phyloP scores from a whole-genome alignment of 2,329 filamentous ascomycete species.

The Venturia pyrina region DNA sequence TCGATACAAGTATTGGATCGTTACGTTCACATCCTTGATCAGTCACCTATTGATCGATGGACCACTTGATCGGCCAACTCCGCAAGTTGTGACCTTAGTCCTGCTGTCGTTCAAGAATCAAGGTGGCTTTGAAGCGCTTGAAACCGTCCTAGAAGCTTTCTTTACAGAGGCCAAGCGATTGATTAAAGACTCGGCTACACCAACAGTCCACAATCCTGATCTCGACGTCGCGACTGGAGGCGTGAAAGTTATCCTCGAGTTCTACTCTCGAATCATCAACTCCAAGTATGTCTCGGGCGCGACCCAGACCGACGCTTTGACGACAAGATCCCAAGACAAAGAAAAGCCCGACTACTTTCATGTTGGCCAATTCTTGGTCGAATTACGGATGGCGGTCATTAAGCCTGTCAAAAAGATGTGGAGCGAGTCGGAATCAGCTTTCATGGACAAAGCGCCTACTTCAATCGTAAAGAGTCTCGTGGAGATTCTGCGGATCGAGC shows the following conservation, averaged over 20 bases:
- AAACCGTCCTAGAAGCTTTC: slow-evolving; percentile 52
- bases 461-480: slow-evolving; percentile 70
- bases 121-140: slow-evolving; percentile 62
- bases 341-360: slow-evolving; percentile 52
- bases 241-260: slow-evolving; percentile 73
- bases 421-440: slow-evolving; percentile 52
- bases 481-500: slow-evolving; percentile 70
- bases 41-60: slow-evolving; percentile 69
- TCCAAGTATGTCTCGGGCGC: slow-evolving; percentile 76
- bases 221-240: slow-evolving; percentile 39
- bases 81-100: slow-evolving; percentile 53
- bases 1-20: slow-evolving; percentile 65
- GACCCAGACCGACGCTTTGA: slow-evolving; percentile 47
- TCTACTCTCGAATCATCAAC: slow-evolving; percentile 68
- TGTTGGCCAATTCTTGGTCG: slow-evolving; percentile 70
- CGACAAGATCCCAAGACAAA: slow-evolving; percentile 40
- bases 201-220: slow-evolving; percentile 34
- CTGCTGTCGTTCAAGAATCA: slow-evolving; percentile 78
- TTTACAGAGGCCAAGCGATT: slow-evolving; percentile 32
- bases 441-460: slow-evolving; percentile 71
- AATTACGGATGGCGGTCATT: slow-evolving; percentile 70
- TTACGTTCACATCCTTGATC: slow-evolving; percentile 61
- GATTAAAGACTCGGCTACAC: not conserved
- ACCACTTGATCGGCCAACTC: slow-evolving; percentile 20
- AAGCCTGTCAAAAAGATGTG: slow-evolving; percentile 70